Evolutionary conservation across 2,329 filamentous ascomycete genomes (phyloP).

Genomic region (Ophiostoma tasmaniense): DNA sequence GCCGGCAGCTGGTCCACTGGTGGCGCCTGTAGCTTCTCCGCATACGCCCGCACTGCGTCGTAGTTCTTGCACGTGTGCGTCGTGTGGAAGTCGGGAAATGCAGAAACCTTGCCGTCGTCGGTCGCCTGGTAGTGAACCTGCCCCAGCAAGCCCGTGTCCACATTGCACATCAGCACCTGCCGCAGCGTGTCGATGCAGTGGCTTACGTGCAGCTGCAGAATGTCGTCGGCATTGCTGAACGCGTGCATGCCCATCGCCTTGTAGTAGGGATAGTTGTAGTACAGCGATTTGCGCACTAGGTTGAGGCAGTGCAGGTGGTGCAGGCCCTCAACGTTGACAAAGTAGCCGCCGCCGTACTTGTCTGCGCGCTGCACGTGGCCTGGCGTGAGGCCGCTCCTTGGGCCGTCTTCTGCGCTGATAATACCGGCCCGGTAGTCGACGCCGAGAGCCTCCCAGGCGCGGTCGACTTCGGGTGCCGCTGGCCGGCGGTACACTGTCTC

Average conservation of each 20-base stretch:
- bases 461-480: constrained; percentile 45
- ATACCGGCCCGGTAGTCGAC: constrained; percentile 39
- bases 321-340: constrained; percentile 49
- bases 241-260: constrained; percentile 39
- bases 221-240: constrained; percentile 47
- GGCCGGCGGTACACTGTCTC: constrained; percentile 45
- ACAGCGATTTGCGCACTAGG: constrained; percentile 47
- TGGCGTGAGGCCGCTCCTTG: constrained; percentile 40
- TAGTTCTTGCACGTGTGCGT: constrained; percentile 42
- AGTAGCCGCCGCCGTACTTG: constrained; percentile 50
- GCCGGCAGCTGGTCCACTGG: constrained; percentile 13
- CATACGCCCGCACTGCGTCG: constrained; percentile 36
- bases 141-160: constrained; percentile 51
- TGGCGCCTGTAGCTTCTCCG: constrained; percentile 40
- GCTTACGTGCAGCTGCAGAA: constrained; percentile 48
- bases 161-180: constrained; percentile 55
- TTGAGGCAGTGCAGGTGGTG: constrained; percentile 54
- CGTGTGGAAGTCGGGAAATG: constrained; percentile 56
- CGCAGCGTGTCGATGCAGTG: constrained; percentile 55
- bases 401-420: constrained; percentile 41
- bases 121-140: constrained; percentile 49
- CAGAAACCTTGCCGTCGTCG: constrained; percentile 24
- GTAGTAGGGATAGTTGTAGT: constrained; percentile 54
- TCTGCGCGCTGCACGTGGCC: constrained; percentile 48
- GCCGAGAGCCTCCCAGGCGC: constrained; percentile 39